phyloP scores from a whole-genome alignment of 768 basidiomycete species.

The Calocybe gangraenosa region DNA sequence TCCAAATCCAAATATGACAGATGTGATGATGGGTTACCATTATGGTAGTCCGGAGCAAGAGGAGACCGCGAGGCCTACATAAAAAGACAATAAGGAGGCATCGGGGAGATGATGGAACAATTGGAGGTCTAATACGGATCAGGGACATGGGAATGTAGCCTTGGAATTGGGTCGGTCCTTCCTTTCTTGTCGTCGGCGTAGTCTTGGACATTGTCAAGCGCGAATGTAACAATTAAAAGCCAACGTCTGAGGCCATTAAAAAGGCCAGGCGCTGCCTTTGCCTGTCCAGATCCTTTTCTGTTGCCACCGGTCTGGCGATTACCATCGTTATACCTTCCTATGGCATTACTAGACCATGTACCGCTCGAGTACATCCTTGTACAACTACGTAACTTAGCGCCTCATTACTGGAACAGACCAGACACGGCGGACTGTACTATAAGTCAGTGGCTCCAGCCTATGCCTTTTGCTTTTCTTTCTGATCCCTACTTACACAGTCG shows the following conservation, averaged over 20 bases:
- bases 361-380: conserved; percentile 71
- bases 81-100: conserved; percentile 40
- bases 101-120: conserved; percentile 31
- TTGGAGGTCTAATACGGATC: conserved; percentile 20
- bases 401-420: conserved; percentile 69
- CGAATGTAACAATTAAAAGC: conserved; percentile 19
- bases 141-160: conserved; percentile 16
- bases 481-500: conserved; percentile 29
- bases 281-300: conserved; percentile 16
- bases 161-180: conserved; percentile 24
- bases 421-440: conserved; percentile 80
- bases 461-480: not conserved
- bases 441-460: no score
- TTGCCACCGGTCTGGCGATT: conserved; percentile 40
- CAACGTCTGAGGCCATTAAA: no score
- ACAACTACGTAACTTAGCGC: conserved; percentile 63
- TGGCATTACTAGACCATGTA: conserved; percentile 55
- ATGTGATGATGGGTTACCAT: conserved; percentile 15
- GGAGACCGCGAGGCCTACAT: conserved; percentile 14
- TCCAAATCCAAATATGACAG: no score
- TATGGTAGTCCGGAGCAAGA: conserved; percentile 3
- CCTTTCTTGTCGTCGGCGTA: conserved; percentile 20
- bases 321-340: conserved; percentile 23
- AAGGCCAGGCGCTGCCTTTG: no score
- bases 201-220: conserved; percentile 21